These are phyloP conservation scores for Stenocarpella maydis DNA, from an alignment of 2,329 filamentous ascomycete species.

Conservation along the genomic window DNA sequence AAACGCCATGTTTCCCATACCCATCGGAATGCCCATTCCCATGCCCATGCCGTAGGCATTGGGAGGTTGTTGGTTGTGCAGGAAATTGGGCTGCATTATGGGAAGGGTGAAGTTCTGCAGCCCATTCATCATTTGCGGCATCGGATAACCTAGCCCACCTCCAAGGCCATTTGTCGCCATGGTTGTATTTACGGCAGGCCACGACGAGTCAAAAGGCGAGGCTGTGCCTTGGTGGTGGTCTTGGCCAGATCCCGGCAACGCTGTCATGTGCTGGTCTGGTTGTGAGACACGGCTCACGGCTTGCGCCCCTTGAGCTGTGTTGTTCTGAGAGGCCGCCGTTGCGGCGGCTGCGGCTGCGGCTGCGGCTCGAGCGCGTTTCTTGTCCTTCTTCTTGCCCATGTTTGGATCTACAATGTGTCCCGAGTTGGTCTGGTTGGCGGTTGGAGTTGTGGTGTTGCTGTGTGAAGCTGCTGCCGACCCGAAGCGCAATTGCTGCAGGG, in stretches of 20 bases:
- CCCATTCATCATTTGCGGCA: slow-evolving; percentile 22
- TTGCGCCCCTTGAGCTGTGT: neutral
- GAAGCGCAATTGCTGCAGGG: neutral
- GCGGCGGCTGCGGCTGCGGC: neutral
- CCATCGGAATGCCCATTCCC: neutral
- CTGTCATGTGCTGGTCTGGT: neutral
- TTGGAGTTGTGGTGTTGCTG: neutral
- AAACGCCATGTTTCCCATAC: slow-evolving; percentile 11
- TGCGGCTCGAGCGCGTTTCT: slow-evolving; percentile 14
- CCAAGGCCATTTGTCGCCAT: neutral
- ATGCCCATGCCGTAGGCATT: neutral
- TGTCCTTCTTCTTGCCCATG: slow-evolving; percentile 27
- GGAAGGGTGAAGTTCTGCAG: slow-evolving; percentile 17
- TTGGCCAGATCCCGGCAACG: neutral
- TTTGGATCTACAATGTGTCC: neutral
- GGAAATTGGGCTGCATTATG: neutral
- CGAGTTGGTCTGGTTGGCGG: neutral
- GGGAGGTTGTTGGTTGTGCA: neutral
- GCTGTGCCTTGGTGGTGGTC: neutral
- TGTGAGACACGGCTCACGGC: neutral
- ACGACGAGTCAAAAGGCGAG: neutral
- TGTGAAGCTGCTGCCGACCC: neutral
- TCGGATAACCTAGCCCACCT: neutral
- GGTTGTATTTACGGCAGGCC: neutral
- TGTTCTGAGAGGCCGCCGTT: neutral